Percentiles rank a stretch among this genome's conserved stretches.
These are phyloP conservation scores for Anastatica hierochuntica DNA, from an alignment of 345 rosid species.

Conservation along the genomic window DNA sequence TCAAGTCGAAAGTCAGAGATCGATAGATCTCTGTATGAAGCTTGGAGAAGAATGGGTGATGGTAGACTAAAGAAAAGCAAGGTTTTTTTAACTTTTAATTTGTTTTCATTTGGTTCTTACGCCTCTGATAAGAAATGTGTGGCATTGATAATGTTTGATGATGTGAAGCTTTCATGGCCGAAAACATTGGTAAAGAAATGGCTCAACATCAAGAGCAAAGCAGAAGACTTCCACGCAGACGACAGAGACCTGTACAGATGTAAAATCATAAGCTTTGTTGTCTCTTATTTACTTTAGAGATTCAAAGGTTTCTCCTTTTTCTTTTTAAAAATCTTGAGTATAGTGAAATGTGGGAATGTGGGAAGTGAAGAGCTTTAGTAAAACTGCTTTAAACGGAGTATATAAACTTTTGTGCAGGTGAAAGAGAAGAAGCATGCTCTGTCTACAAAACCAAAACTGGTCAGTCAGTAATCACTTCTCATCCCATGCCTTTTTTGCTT, in stretches of 20 bases:
- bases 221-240: constrained; percentile 64
- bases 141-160: neutral
- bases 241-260: constrained; percentile 16
- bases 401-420: constrained; percentile 60
- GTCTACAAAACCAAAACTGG: constrained; percentile 79
- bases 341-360: constrained; percentile 12
- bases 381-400: too few relatives aligned
- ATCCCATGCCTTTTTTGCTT: neutral
- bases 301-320: neutral
- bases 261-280: neutral
- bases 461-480: constrained; percentile 28
- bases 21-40: neutral
- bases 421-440: constrained; percentile 73
- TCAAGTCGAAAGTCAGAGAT: constrained; percentile 1
- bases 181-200: constrained; percentile 92
- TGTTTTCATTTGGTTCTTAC: neutral
- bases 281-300: too few relatives aligned
- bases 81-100: constrained; percentile 26
- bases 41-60: constrained; percentile 71
- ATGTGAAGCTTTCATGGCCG: constrained; percentile 73
- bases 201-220: constrained; percentile 78
- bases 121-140: neutral
- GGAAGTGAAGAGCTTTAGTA: constrained; percentile 37
- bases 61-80: constrained; percentile 71
- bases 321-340: too few relatives aligned